Conservation (phyloP, 2,329 filamentous ascomycete genomes). For the Aspergillus flavus region DNA sequence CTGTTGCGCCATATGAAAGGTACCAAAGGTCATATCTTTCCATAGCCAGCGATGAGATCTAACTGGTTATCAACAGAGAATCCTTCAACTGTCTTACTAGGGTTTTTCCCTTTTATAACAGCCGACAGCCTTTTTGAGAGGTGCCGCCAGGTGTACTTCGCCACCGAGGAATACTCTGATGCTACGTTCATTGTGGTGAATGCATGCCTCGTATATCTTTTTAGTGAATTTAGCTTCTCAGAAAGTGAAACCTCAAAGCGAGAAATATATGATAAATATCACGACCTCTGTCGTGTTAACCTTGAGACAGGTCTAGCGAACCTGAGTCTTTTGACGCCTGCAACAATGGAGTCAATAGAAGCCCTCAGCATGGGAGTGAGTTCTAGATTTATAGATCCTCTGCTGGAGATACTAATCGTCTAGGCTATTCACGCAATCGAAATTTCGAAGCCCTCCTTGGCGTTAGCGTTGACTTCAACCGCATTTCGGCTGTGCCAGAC, state of each 20-base stretch:
- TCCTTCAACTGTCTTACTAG: slow-evolving; percentile 25
- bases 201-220: slow-evolving; percentile 41
- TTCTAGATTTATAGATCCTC: slow-evolving; percentile 1
- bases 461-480: slow-evolving; percentile 64
- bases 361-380: slow-evolving; percentile 62
- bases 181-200: slow-evolving; percentile 44
- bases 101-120: slow-evolving; percentile 37
- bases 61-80: slow-evolving; percentile 21
- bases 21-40: slow-evolving; percentile 12
- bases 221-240: slow-evolving; percentile 33
- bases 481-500: slow-evolving; percentile 64
- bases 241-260: slow-evolving; percentile 22
- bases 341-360: slow-evolving; percentile 59
- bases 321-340: slow-evolving; percentile 60
- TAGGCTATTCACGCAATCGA: slow-evolving; percentile 66
- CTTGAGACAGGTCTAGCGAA: slow-evolving; percentile 49
- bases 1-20: slow-evolving; percentile 39
- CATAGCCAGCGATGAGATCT: background rate
- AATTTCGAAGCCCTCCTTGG: slow-evolving; percentile 62
- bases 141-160: slow-evolving; percentile 49
- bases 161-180: slow-evolving; percentile 44
- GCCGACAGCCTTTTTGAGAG: slow-evolving; percentile 38
- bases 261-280: slow-evolving; percentile 34
- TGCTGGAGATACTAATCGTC: slow-evolving; percentile 8
- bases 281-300: slow-evolving; percentile 45